Conservation (phyloP, 169 alveolate species). For the Cryptosporidium canis region DNA sequence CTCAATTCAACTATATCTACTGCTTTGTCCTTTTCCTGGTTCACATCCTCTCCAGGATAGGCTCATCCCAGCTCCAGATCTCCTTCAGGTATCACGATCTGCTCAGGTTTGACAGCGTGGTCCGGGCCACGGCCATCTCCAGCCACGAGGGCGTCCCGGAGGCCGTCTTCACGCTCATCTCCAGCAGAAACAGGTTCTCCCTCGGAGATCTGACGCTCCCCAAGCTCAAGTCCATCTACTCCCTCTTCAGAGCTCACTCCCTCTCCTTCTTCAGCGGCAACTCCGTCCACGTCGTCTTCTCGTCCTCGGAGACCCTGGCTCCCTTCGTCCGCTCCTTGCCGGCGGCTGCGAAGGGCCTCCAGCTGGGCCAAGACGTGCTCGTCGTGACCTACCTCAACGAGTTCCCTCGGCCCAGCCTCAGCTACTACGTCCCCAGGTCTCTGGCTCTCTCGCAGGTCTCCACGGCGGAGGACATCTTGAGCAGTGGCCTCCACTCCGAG, state of each 20-base stretch:
- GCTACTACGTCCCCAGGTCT: not conserved
- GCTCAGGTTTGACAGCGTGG: not conserved
- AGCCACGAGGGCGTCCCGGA: not conserved
- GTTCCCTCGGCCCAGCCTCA: not conserved
- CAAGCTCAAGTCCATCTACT: not conserved
- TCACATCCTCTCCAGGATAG: not conserved
- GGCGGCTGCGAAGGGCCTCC: not conserved
- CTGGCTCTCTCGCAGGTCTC: not conserved
- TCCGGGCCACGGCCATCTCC: conserved; percentile 2
- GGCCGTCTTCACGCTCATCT: not conserved
- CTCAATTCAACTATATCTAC: conserved; percentile 20
- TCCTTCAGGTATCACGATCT: conserved; percentile 21
- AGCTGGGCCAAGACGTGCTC: too few species aligned
- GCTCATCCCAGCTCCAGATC: not conserved
- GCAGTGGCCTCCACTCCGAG: not conserved
- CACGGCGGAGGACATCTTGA: not conserved
- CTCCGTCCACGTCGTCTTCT: not conserved
- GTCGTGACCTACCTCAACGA: not conserved
- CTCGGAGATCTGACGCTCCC: not conserved
- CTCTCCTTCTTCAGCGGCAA: not conserved
- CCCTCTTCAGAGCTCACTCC: not conserved
- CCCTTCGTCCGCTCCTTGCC: not conserved
- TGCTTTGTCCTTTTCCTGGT: conserved; percentile 15
- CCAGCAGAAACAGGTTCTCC: not conserved
- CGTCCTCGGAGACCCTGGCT: not conserved